Conservation (phyloP, 2,329 filamentous ascomycete species). For the Apiospora sp. region DNA sequence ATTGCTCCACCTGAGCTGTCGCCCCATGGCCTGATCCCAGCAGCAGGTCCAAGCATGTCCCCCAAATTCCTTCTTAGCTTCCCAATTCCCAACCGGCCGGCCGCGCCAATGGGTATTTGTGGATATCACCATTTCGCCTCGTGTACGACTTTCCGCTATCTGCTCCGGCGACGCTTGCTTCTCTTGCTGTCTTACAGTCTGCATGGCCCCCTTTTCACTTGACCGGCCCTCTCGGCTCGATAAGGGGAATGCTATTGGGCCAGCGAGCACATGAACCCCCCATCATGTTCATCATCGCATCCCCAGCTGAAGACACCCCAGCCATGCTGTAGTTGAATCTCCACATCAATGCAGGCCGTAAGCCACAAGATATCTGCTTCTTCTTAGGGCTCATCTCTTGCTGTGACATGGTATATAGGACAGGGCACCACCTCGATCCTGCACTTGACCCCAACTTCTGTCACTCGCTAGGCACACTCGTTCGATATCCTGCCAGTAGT, state of each 20-base stretch:
- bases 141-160: background rate
- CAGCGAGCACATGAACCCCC: background rate
- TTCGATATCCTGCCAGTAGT: background rate
- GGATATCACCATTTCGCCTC: background rate
- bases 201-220: background rate
- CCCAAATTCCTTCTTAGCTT: conserved; percentile 11
- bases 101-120: conserved; percentile 14
- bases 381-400: background rate
- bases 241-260: background rate
- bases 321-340: background rate
- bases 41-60: background rate
- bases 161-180: background rate
- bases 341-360: background rate
- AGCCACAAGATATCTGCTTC: conserved; percentile 1
- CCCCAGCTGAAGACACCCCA: conserved; percentile 1
- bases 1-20: conserved; percentile 13
- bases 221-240: background rate
- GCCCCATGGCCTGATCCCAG: conserved; percentile 10
- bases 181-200: background rate
- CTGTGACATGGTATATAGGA: background rate
- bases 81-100: background rate
- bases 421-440: conserved; percentile 4
- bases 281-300: background rate
- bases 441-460: background rate
- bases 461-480: conserved; percentile 11